Conservation (phyloP, 2,329 filamentous ascomycete genomes). For the Colletotrichum eremochloae region DNA sequence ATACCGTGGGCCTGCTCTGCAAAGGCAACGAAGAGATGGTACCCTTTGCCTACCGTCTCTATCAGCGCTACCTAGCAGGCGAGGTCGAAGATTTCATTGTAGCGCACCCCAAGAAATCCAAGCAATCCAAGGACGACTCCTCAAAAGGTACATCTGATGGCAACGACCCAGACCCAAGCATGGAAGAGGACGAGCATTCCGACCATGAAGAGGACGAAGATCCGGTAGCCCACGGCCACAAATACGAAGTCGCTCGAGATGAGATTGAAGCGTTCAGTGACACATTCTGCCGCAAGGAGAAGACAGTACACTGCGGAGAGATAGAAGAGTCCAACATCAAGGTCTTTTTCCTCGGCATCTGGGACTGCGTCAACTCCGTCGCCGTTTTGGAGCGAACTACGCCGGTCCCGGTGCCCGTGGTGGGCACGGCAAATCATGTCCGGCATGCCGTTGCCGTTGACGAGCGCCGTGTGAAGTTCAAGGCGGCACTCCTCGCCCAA, state of each 20-base stretch:
- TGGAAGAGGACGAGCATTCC: slow-evolving; percentile 50
- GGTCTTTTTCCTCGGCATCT: slow-evolving; percentile 68
- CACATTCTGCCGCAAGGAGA: slow-evolving; percentile 61
- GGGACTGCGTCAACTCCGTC: slow-evolving; percentile 67
- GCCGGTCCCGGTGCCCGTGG: slow-evolving; percentile 54
- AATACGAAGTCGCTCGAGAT: slow-evolving; percentile 47
- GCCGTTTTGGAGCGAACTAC: slow-evolving; percentile 56
- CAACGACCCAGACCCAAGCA: slow-evolving; percentile 13
- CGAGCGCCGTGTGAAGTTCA: slow-evolving; percentile 68
- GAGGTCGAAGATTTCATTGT: slow-evolving; percentile 52
- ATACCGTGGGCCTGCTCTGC: slow-evolving; percentile 62
- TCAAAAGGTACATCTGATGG: slow-evolving; percentile 35
- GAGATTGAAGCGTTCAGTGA: slow-evolving; percentile 61
- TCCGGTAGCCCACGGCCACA: slow-evolving; percentile 45
- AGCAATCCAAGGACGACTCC: slow-evolving; percentile 19
- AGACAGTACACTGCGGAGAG: slow-evolving; percentile 28
- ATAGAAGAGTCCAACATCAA: slow-evolving; percentile 55
- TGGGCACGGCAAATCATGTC: slow-evolving; percentile 59
- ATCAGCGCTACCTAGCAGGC: slow-evolving; percentile 57
- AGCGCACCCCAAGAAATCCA: slow-evolving; percentile 41
- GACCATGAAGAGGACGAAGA: slow-evolving; percentile 40
- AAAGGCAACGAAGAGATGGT: slow-evolving; percentile 68
- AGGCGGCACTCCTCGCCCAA: slow-evolving; percentile 61
- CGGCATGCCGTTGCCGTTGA: slow-evolving; percentile 67
- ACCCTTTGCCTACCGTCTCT: slow-evolving; percentile 61